Evolutionary conservation across 2,329 filamentous ascomycete species (phyloP), one percentile per base, ranked within the genome.

Genomic region (Monilinia polystroma): DNA sequence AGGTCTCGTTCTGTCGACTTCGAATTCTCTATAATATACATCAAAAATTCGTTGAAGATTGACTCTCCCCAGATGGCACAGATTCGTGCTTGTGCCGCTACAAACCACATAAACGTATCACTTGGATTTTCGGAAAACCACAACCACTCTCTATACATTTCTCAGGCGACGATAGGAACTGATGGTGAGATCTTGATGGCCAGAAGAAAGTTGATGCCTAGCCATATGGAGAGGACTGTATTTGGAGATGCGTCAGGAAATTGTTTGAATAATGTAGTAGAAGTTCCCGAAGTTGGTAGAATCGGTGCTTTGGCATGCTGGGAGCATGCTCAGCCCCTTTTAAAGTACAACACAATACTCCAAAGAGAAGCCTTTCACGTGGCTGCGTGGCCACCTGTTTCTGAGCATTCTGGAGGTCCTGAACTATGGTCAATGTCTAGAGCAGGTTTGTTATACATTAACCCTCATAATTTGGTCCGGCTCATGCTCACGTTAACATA

Each of bases 191-290:
- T 82, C 62, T 70, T 79, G 67, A 78, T 80, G 71, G 77, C 80
- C 68, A 77, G 80, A 26, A 78, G 80, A 56, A 82, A 82, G 72
- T 80, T 82, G 66, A 77, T 77, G 63, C 78, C 80, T 1, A 81
- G 79, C 2, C 79, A 81, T 63, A 77, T 81, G 54, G 80, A 81
- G 72, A 75, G 79, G 4, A 74, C 79, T 10, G 74, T 81, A 55
- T 87, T 83, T 71, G 85, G 84, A 1, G 84, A 87, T 59, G 84
- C 83, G 3, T 80, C 83, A 0, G 85, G 82, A 1, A 82, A 86
- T 52, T 83, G 83, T 23, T 81, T 84, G 59, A 79, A 79, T 67
- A 81, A 80, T 51, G 84, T 86, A 0, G 79, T 81, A 5, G 78
- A 82, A 26, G 82, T 80, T 1, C 79, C 80, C 29, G 80, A 11